phyloP scores from a whole-genome alignment of 2,329 filamentous ascomycete species.

The Nigrospora osmanthi region DNA sequence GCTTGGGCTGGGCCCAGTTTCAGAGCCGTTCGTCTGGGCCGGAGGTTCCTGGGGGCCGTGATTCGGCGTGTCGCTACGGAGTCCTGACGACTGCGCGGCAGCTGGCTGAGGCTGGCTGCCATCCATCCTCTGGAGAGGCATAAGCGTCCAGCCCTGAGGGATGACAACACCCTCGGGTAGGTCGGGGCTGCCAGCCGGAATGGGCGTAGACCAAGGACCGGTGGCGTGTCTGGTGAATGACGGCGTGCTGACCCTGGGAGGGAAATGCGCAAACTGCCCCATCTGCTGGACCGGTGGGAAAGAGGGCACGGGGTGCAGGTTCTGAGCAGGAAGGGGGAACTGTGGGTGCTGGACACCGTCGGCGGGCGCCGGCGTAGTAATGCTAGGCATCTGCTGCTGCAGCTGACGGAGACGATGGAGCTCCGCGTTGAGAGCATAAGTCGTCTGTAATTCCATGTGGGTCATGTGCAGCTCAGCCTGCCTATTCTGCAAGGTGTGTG shows the following conservation, averaged over 20 bases:
- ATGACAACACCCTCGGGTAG: constrained; percentile 57
- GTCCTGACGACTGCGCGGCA: constrained; percentile 7
- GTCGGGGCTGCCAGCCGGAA: constrained; percentile 52
- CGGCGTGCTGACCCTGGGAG: constrained; percentile 29
- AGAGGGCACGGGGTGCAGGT: constrained; percentile 4
- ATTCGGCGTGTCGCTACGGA: background rate
- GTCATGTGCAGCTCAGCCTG: constrained; percentile 54
- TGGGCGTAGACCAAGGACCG: constrained; percentile 36
- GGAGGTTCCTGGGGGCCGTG: background rate
- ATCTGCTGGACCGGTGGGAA: constrained; percentile 11
- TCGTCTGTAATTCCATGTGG: constrained; percentile 19
- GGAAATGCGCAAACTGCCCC: constrained; percentile 15
- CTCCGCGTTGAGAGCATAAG: constrained; percentile 62
- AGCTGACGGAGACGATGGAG: constrained; percentile 54
- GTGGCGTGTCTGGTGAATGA: constrained; percentile 40
- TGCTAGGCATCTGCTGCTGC: constrained; percentile 22
- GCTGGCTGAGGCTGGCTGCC: constrained; percentile 16
- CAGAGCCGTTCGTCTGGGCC: too few species aligned
- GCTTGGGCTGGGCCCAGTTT: too few species aligned
- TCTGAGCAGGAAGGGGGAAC: constrained; percentile 8
- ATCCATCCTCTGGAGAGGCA: constrained; percentile 51
- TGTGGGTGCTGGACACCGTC: constrained; percentile 7
- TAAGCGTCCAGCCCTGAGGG: constrained; percentile 56
- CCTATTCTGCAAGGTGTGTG: constrained; percentile 52
- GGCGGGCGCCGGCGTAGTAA: constrained; percentile 9